Evolutionary conservation across 2,329 filamentous ascomycete genomes (phyloP), one percentile per base, ranked within the genome.

Genomic region (Emergomyces africanus): DNA sequence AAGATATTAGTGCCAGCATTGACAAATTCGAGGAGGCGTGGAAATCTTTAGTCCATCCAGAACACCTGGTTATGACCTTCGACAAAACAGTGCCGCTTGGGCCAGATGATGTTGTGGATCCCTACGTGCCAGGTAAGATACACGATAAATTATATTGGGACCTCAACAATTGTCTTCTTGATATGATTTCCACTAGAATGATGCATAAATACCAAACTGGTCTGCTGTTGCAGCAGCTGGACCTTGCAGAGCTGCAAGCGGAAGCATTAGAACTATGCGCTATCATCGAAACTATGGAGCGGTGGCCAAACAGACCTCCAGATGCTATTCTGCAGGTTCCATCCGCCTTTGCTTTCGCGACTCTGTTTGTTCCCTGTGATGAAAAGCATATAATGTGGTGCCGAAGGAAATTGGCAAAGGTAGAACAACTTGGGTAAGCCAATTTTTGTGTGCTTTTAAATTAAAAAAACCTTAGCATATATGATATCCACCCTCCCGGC

Each of bases 141-240:
- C 89, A 88, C 71, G 76, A 80, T n/a, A 84, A 80, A 0, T 83
- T 85, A 0, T 71, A 90, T 1, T 92, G 88, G 74, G 79, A 84
- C 12, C 83, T 88, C 53, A 96, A 95, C 62, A 81, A 88, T 54
- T 77, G 90, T 18, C 78, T 80, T 59, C 81, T 90, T 61, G 90
- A 96, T 68, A 89, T 89, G 77, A 84, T 89, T 69, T 86, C 86
- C 8, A 83, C 91, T 28, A 80, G 86, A 54, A 78, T 94, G 60
- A 89, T 96, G 86, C 90, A 90, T 72, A 83, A 84, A 64, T 85
- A 87, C 65, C 88, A 94, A 66, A 82, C 85, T 1, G 80, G 83
- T 3, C 75, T 81, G 55, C 77, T 81, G 1, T 72, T 83, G 56
- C 78, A 79, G 44, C 74, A 81, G 74, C 66, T 77, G 1, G 72